These are phyloP conservation scores for Kentomonas sorsogonicus DNA, from an alignment of 208 protist species.

Conservation along the genomic window DNA sequence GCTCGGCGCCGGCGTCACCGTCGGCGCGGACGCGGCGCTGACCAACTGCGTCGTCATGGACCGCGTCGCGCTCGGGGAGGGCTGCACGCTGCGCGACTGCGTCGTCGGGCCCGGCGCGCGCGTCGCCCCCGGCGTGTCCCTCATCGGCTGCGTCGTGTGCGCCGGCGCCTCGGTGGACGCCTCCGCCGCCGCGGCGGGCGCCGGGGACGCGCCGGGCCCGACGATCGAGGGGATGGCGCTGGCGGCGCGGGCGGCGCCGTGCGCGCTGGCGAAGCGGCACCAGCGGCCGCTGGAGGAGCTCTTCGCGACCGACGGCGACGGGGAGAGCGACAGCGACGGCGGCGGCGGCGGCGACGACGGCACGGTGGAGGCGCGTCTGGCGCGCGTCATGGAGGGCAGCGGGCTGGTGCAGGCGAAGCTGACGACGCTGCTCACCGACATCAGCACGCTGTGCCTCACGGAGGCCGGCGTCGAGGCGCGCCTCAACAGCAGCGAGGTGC, in stretches of 20 bases:
- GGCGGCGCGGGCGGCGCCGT: neutral
- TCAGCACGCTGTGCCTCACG: conserved; percentile 53
- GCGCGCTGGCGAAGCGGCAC: neutral
- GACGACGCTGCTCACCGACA: conserved; percentile 42
- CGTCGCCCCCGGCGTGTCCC: conserved; percentile 37
- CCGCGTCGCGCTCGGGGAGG: conserved; percentile 40
- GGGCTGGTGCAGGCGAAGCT: conserved; percentile 47
- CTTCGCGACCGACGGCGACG: too few species aligned
- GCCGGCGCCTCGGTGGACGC: conserved; percentile 29
- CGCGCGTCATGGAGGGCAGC: conserved; percentile 26
- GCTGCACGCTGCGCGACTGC: conserved; percentile 45
- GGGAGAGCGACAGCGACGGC: conserved; percentile 13
- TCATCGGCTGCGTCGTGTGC: conserved; percentile 55
- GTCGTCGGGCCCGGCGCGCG: conserved; percentile 50
- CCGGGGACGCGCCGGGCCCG: conserved; percentile 18
- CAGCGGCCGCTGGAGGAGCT: neutral
- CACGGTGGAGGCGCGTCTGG: neutral
- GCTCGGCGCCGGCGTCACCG: conserved; percentile 40
- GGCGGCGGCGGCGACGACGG: conserved; percentile 2
- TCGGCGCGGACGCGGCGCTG: conserved; percentile 49
- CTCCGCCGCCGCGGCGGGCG: conserved; percentile 11
- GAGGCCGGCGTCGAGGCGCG: conserved; percentile 34
- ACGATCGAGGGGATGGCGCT: conserved; percentile 7
- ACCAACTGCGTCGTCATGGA: conserved; percentile 70
- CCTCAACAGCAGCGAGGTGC: conserved; percentile 31